phyloP scores from a whole-genome alignment of 768 basidiomycete species.

The Termitomyces sp. region DNA sequence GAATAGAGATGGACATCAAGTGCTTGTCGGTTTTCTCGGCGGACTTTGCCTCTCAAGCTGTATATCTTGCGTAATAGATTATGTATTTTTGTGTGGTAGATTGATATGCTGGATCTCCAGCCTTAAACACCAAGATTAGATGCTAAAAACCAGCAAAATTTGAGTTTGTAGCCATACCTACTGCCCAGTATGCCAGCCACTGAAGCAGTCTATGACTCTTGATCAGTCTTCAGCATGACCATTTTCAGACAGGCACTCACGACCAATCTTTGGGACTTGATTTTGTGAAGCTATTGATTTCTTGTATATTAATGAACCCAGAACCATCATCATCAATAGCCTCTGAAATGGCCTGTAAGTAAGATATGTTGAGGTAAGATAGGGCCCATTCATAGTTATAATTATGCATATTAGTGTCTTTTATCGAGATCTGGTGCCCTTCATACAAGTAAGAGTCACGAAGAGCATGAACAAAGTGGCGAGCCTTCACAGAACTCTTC shows the following conservation, averaged over 20 bases:
- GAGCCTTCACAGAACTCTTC: conserved; percentile 1
- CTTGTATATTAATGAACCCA: neutral
- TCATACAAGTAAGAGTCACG: neutral
- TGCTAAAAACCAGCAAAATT: neutral
- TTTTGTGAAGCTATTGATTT: neutral
- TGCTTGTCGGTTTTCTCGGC: neutral
- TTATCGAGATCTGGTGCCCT: neutral
- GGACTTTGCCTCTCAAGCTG: neutral
- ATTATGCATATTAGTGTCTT: too few species aligned
- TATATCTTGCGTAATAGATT: neutral
- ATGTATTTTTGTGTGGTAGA: neutral
- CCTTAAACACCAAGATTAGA: neutral
- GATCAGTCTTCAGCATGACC: too few species aligned
- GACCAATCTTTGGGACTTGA: neutral
- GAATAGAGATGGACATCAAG: neutral
- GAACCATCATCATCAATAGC: conserved; percentile 4
- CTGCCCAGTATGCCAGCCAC: conserved; percentile 2
- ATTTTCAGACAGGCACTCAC: too few species aligned
- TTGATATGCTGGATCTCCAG: neutral
- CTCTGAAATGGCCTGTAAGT: neutral
- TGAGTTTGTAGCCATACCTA: neutral
- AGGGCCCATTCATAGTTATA: neutral
- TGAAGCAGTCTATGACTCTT: neutral
- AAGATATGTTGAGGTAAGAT: neutral
- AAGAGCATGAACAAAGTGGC: conserved; percentile 1